phyloP scores from a whole-genome alignment of 768 basidiomycete genomes.

The Psilocybe tampanensis region DNA sequence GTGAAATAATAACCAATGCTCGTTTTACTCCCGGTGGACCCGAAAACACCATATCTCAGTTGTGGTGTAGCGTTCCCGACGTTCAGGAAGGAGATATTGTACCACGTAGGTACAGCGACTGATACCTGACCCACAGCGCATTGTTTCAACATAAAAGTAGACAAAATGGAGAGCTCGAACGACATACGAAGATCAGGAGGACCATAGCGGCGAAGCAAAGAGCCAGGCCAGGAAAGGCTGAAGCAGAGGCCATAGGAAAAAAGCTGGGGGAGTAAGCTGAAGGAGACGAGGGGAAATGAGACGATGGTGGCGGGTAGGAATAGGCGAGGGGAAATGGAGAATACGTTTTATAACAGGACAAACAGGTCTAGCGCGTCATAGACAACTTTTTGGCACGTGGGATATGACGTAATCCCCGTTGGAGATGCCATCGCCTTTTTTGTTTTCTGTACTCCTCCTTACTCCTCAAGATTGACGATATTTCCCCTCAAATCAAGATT shows the following conservation, averaged over 20 bases:
- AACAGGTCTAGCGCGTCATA: constrained; percentile 13
- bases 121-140: constrained; percentile 49
- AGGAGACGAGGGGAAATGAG: constrained; percentile 4
- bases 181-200: constrained; percentile 67
- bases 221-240: constrained; percentile 71
- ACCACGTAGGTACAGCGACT: constrained; percentile 77
- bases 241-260: constrained; percentile 36
- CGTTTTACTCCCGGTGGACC: constrained; percentile 59
- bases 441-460: neutral
- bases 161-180: neutral
- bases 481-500: too few species aligned
- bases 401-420: constrained; percentile 17
- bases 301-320: neutral
- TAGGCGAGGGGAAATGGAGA: constrained; percentile 12
- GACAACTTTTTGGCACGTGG: constrained; percentile 13
- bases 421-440: too few species aligned
- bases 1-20: constrained; percentile 62
- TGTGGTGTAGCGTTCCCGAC: constrained; percentile 38
- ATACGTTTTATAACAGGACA: constrained; percentile 13
- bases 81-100: constrained; percentile 66
- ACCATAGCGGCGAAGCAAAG: constrained; percentile 73
- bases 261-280: too few species aligned
- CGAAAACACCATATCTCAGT: constrained; percentile 75
- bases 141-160: neutral
- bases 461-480: too few species aligned